Evolutionary conservation across 2,329 filamentous ascomycete species (phyloP).

Genomic region (Xylariaceae sp.): DNA sequence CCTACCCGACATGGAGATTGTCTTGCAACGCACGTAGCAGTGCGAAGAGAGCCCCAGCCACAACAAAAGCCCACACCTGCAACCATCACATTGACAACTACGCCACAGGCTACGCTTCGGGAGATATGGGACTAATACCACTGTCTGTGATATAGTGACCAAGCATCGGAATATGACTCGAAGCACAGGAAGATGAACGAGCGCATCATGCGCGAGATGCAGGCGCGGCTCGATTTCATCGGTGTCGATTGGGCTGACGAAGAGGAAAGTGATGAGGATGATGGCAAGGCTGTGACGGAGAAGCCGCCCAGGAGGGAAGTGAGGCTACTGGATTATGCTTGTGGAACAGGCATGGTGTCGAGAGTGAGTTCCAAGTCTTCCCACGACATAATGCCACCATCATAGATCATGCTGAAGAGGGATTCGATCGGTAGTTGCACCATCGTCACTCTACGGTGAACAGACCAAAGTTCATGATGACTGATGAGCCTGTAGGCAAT

Average conservation of each 20-base stretch:
- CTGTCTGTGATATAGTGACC: constrained; percentile 34
- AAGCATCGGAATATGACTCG: constrained; percentile 52
- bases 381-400: neutral
- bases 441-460: too few species aligned
- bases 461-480: neutral
- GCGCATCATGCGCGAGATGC: constrained; percentile 51
- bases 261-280: constrained; percentile 23
- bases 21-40: too few species aligned
- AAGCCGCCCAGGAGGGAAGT: constrained; percentile 30
- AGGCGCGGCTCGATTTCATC: constrained; percentile 54
- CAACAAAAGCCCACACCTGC: too few species aligned
- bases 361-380: constrained; percentile 45
- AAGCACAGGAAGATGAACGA: constrained; percentile 50
- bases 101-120: too few species aligned
- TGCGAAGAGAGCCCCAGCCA: too few species aligned
- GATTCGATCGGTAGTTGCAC: too few species aligned
- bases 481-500: constrained; percentile 41
- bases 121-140: too few species aligned
- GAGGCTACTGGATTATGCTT: constrained; percentile 70
- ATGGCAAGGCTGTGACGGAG: constrained; percentile 20
- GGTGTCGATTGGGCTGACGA: constrained; percentile 51
- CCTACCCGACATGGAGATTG: too few species aligned
- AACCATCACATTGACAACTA: too few species aligned
- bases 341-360: constrained; percentile 65
- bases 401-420: too few species aligned